These are phyloP conservation scores for Balakata baccata DNA, from an alignment of 345 rosid species.

Conservation along the genomic window DNA sequence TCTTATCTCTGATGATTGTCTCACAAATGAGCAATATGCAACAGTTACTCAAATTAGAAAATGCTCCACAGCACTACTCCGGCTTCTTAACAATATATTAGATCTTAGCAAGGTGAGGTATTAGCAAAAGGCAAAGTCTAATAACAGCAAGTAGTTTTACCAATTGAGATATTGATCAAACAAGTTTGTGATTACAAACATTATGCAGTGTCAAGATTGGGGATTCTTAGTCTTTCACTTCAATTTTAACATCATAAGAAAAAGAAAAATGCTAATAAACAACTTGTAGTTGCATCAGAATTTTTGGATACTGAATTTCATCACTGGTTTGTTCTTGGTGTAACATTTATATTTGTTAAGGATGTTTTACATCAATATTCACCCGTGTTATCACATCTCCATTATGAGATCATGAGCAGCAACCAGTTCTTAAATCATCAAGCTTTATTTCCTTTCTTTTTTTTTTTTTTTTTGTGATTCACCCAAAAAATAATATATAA, in stretches of 20 bases:
- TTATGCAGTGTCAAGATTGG: background rate
- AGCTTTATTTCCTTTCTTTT: conserved; percentile 1
- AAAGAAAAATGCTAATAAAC: background rate
- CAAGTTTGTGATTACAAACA: background rate
- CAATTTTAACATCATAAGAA: background rate
- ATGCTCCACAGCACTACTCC: conserved; percentile 87
- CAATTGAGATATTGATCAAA: too few relatives aligned
- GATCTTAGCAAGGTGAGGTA: conserved; percentile 89
- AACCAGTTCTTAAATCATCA: background rate
- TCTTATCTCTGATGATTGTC: conserved; percentile 80
- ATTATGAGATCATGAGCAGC: background rate
- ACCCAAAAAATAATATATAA: conserved; percentile 3
- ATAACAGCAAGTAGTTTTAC: too few relatives aligned
- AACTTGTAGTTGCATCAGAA: background rate
- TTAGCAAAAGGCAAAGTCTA: background rate
- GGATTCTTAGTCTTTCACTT: background rate
- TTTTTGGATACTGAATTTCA: background rate
- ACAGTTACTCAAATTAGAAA: conserved; percentile 89
- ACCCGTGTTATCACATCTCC: background rate
- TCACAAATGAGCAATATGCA: conserved; percentile 85
- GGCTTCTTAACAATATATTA: conserved; percentile 91
- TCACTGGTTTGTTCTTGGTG: background rate
- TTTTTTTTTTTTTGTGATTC: conserved; percentile 2
- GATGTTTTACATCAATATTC: conserved; percentile 3
- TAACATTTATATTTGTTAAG: background rate